Conservation (phyloP, 495 filamentous ascomycete genomes). For the Elasticomyces elasticus region DNA sequence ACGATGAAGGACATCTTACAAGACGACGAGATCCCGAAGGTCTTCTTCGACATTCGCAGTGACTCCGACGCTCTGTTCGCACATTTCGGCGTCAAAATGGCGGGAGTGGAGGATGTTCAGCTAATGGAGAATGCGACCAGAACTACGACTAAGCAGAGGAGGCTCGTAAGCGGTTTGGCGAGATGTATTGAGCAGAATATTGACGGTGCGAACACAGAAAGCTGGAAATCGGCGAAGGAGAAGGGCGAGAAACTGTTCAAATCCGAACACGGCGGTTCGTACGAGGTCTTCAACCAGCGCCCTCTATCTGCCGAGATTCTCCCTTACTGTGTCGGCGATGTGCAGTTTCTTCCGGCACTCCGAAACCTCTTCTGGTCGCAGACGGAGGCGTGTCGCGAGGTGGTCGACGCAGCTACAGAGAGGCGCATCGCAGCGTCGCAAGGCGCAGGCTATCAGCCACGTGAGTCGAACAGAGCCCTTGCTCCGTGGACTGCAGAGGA, state of each 20-base stretch:
- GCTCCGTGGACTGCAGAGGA: no score
- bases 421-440: no score
- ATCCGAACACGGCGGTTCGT: background rate
- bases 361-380: no score
- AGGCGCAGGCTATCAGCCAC: no score
- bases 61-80: constrained; percentile 47
- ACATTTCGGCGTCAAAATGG: constrained; percentile 34
- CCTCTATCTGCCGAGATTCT: background rate
- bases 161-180: constrained; percentile 1
- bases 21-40: constrained; percentile 36
- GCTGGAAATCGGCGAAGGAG: background rate
- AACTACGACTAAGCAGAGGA: background rate
- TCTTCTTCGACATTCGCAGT: constrained; percentile 48
- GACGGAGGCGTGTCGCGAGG: no score
- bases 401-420: no score
- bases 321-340: background rate
- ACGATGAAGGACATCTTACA: constrained; percentile 44
- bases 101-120: constrained; percentile 44
- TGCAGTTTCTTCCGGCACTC: background rate
- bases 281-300: constrained; percentile 3
- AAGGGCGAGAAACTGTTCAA: constrained; percentile 1
- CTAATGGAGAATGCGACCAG: constrained; percentile 42
- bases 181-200: constrained; percentile 1
- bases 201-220: background rate
- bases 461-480: no score